Conservation (phyloP, 106 monocot genomes). For the Amphibolis antarctica region DNA sequence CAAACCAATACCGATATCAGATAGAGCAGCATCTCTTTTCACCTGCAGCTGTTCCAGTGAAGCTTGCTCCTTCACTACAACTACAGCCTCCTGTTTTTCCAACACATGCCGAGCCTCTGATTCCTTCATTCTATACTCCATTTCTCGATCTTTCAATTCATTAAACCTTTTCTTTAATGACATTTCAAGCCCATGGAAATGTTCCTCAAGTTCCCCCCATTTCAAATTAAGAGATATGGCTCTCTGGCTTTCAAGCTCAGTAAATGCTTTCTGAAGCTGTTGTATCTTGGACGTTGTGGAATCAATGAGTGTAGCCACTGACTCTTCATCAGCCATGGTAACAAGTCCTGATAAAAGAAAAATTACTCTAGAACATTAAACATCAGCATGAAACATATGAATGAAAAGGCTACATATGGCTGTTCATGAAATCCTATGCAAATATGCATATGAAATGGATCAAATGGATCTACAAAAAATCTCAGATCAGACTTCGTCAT, state of each 20-base stretch:
- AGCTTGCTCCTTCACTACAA: constrained; percentile 63
- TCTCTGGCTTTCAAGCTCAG: constrained; percentile 59
- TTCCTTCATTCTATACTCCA: constrained; percentile 38
- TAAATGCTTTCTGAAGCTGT: constrained; percentile 63
- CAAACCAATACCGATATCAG: constrained; percentile 28
- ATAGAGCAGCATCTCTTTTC: constrained; percentile 64
- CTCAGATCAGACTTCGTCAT: background rate
- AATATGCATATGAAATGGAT: background rate
- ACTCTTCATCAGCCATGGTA: constrained; percentile 54
- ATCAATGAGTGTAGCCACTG: constrained; percentile 53
- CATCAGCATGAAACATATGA: too few relatives aligned
- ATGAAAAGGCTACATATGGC: too few relatives aligned
- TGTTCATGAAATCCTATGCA: background rate
- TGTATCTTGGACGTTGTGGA: constrained; percentile 72
- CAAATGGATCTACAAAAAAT: too few relatives aligned
- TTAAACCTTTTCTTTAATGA: constrained; percentile 59
- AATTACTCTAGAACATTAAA: too few relatives aligned
- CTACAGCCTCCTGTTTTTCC: constrained; percentile 48
- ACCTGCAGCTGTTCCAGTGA: constrained; percentile 59
- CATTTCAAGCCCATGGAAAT: constrained; percentile 75
- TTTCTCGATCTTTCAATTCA: constrained; percentile 68
- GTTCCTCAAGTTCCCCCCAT: constrained; percentile 70
- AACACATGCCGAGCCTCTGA: constrained; percentile 42
- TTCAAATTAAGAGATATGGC: constrained; percentile 47
- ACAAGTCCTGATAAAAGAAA: constrained; percentile 10